Base-by-base conservation (phyloP, 2,329 filamentous ascomycete species). In the Xylariaceae sp. region DNA sequence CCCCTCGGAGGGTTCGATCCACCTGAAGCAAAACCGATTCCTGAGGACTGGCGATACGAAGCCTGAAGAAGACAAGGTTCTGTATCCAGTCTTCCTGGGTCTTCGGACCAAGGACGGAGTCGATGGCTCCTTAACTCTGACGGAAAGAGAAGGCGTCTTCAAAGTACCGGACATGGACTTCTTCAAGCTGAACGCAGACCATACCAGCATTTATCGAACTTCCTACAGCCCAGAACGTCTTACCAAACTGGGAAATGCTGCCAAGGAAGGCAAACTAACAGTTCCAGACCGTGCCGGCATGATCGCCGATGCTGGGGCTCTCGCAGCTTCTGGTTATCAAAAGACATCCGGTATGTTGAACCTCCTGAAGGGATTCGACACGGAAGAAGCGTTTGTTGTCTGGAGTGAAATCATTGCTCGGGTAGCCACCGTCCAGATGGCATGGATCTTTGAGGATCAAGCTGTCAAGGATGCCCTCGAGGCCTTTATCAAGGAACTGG, bases 161-260 rank as follows among this genome's bases (percentile, higher is more conserved):
- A 81, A 87, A 65, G 62, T 96, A 17, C 76, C 84, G 14, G 78
- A 84, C 55, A 67, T 83, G 36, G 87, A 94, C 55, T 96, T 97
- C 67, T 97, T 85, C 79, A 97, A 97, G 73, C 70, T 97, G 45
- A 97, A 97, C 59, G 88, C 90, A 12, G 88, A 96, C 59, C 90
- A 96, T 63, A 89, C 88, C 15, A 86, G 86, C 50, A 82, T 96
- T 48, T 97, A 94, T 70, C 81, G 90, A 44, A 96, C 89, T 1
- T 86, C 83, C 1, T 97, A 97, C 67, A 74, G 80, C 2, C 83
- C 88, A 2, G 83, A 87, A 54, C 83, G 90, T 24, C 76, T 97
- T 31, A 74, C 81, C 51, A 95, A 95, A 70, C 81, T 97, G 26
- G 90, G 90, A 17, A 69, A 88, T 57, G 87, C 89, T 39, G 90